Conservation (phyloP, 1,139 yeast genomes). For the Suhomyces atakaporum region DNA sequence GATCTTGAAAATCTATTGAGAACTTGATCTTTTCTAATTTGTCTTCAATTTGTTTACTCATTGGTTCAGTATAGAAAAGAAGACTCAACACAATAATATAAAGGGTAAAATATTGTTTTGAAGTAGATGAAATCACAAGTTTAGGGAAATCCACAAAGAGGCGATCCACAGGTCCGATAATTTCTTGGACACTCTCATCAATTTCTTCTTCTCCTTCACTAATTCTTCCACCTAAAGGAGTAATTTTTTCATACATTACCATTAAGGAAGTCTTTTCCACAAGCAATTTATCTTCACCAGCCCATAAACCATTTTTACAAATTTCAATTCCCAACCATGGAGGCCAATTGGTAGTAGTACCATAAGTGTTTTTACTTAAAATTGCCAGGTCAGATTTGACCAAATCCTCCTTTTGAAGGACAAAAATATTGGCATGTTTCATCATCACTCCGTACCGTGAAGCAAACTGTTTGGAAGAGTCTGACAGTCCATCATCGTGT, state of each 20-base stretch:
- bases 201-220: constrained; percentile 7
- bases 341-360: constrained; percentile 45
- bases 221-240: constrained; percentile 26
- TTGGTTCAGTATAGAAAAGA: constrained; percentile 46
- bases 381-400: constrained; percentile 21
- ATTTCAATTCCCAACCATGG: constrained; percentile 51
- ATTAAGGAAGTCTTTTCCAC: constrained; percentile 42
- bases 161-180: constrained; percentile 16
- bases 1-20: constrained; percentile 46
- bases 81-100: constrained; percentile 39
- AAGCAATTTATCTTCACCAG: constrained; percentile 38
- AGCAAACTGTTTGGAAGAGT: constrained; percentile 34
- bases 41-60: constrained; percentile 36
- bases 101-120: constrained; percentile 44
- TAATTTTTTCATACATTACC: constrained; percentile 36
- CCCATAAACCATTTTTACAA: constrained; percentile 39
- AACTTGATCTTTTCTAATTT: constrained; percentile 44
- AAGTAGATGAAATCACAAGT: constrained; percentile 42
- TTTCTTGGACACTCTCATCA: constrained; percentile 4
- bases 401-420: constrained; percentile 34
- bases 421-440: constrained; percentile 43
- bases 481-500: constrained; percentile 22
- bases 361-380: constrained; percentile 35
- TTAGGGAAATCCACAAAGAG: constrained; percentile 45
- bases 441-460: constrained; percentile 41